Percentiles rank a stretch among this genome's conserved stretches.
These are phyloP conservation scores for Lepraria neglecta DNA, from an alignment of 495 filamentous ascomycete species.

Conservation along the genomic window DNA sequence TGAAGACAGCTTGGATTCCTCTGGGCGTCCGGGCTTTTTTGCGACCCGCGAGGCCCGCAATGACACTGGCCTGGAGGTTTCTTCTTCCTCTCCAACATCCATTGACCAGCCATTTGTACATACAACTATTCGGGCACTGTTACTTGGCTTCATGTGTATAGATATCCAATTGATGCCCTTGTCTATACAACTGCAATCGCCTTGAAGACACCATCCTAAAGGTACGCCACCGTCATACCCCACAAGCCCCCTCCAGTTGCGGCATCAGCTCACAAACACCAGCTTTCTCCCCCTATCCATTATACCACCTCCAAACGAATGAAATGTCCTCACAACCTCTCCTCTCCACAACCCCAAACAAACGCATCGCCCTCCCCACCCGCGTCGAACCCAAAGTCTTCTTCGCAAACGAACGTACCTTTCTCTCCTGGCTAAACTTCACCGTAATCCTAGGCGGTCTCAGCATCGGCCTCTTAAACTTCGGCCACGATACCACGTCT, in stretches of 20 bases:
- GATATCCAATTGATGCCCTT: not conserved
- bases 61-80: not conserved
- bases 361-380: slow-evolving; percentile 95
- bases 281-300: not conserved
- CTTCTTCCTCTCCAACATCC: not conserved
- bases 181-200: not conserved
- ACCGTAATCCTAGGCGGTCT: slow-evolving; percentile 95
- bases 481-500: slow-evolving; percentile 77
- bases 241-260: not conserved
- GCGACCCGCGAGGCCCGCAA: too few relatives aligned
- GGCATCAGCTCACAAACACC: not conserved
- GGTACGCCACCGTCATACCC: not conserved
- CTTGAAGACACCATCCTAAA: not conserved
- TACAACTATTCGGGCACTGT: too few relatives aligned
- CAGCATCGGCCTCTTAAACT: slow-evolving; percentile 94
- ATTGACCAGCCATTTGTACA: slow-evolving; percentile 4
- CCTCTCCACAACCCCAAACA: slow-evolving; percentile 90
- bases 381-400: slow-evolving; percentile 99
- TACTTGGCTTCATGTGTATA: slow-evolving; percentile 3
- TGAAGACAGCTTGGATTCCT: too few relatives aligned
- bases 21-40: too few relatives aligned
- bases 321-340: slow-evolving; percentile 96
- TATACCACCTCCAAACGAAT: not conserved
- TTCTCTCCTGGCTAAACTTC: slow-evolving; percentile 99
- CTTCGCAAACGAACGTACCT: slow-evolving; percentile 99